These are phyloP conservation scores for Megacollybia marginata DNA, from an alignment of 768 basidiomycete species.

Conservation along the genomic window DNA sequence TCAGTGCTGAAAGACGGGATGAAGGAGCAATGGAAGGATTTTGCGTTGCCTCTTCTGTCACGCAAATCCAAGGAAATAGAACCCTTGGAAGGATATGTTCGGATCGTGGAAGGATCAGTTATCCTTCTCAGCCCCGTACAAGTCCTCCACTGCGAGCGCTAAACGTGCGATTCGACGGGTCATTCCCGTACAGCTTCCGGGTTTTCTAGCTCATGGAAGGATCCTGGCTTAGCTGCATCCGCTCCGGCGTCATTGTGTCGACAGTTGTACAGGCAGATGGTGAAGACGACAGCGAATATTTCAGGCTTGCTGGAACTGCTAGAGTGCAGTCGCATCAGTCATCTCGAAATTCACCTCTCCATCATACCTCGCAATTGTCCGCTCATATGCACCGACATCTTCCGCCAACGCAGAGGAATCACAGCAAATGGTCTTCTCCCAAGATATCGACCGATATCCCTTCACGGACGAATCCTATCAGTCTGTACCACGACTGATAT, in stretches of 20 bases:
- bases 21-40: no score
- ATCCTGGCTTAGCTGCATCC: constrained; percentile 42
- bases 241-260: constrained; percentile 47
- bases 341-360: constrained; percentile 24
- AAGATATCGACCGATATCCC: neutral
- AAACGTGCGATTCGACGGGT: neutral
- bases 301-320: constrained; percentile 25
- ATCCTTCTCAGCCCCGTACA: constrained; percentile 20
- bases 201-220: constrained; percentile 39
- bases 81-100: constrained; percentile 4
- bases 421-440: neutral
- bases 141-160: neutral
- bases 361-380: constrained; percentile 32
- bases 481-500: no score
- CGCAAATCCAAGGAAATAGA: constrained; percentile 20
- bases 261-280: constrained; percentile 39
- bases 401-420: constrained; percentile 2
- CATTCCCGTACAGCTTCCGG: constrained; percentile 33
- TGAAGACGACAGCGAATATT: constrained; percentile 29
- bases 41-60: no score
- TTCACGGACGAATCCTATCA: no score
- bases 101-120: constrained; percentile 31
- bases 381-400: constrained; percentile 30
- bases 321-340: neutral
- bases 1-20: no score